These are phyloP conservation scores for Dendrobium huoshanense DNA, from an alignment of 106 monocot species.

Conservation along the genomic window DNA sequence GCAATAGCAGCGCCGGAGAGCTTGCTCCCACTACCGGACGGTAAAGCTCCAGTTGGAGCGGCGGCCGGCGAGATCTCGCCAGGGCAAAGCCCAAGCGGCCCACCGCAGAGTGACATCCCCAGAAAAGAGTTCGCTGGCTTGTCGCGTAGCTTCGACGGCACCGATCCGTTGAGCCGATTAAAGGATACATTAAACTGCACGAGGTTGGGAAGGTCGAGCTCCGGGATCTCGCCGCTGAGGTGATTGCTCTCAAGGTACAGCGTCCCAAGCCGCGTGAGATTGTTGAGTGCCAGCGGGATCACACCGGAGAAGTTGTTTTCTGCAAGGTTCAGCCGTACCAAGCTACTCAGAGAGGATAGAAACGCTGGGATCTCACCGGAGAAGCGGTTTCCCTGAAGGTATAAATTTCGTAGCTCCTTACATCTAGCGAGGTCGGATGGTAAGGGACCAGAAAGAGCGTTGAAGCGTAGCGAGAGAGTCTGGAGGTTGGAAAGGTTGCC, in stretches of 20 bases:
- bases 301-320: constrained; percentile 53
- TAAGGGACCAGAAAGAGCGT: constrained; percentile 52
- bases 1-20: constrained; percentile 76
- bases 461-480: constrained; percentile 68
- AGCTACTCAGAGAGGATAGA: constrained; percentile 22
- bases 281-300: constrained; percentile 39
- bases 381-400: constrained; percentile 58
- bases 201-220: constrained; percentile 35
- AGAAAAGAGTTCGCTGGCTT: constrained; percentile 33
- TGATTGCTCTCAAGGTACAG: constrained; percentile 54
- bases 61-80: constrained; percentile 26
- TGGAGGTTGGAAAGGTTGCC: constrained; percentile 61
- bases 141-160: constrained; percentile 42
- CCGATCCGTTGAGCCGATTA: constrained; percentile 74
- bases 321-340: constrained; percentile 59
- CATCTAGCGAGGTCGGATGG: constrained; percentile 47
- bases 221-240: constrained; percentile 55
- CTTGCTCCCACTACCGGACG: constrained; percentile 35
- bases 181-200: constrained; percentile 71
- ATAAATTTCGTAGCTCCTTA: constrained; percentile 44
- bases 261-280: constrained; percentile 41
- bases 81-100: constrained; percentile 43
- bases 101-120: constrained; percentile 54
- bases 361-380: constrained; percentile 46
- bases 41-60: constrained; percentile 21